Percentiles rank a stretch among this genome's conserved stretches.
Evolutionary conservation across 257 asterid species (phyloP).

Genomic region (Scutellaria minor): DNA sequence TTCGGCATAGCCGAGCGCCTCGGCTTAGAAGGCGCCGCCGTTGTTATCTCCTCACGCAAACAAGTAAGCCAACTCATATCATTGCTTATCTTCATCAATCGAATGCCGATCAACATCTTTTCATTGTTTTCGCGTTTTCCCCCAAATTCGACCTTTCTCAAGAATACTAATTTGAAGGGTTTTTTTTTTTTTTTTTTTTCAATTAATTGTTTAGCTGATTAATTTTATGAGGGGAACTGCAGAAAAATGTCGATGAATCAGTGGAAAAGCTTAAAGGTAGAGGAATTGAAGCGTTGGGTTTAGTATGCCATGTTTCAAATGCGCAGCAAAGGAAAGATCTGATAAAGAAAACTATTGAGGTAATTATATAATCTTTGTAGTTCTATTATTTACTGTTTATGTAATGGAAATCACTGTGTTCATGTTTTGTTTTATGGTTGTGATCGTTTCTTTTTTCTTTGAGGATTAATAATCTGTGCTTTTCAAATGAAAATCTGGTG

Average conservation of each 20-base stretch:
- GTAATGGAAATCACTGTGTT: no score
- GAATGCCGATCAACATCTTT: not conserved
- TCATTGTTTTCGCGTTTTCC: not conserved
- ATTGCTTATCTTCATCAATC: not conserved
- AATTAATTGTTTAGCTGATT: not conserved
- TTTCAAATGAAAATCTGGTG: not conserved
- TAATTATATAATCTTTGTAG: constrained; percentile 21
- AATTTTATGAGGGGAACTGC: constrained; percentile 29
- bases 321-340: constrained; percentile 79
- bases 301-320: constrained; percentile 86
- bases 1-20: constrained; percentile 85
- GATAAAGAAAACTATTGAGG: constrained; percentile 74
- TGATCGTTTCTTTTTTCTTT: no score
- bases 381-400: not conserved
- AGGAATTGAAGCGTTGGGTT: constrained; percentile 75
- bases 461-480: no score
- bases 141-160: constrained; percentile 9
- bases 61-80: constrained; percentile 44
- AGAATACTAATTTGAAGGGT: not conserved
- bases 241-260: constrained; percentile 91
- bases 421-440: no score
- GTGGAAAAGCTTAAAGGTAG: constrained; percentile 59
- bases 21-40: constrained; percentile 89
- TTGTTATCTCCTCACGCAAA: constrained; percentile 91
- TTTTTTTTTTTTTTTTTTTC: not conserved